Evolutionary conservation across 2,329 filamentous ascomycete species (phyloP), one percentile per base, ranked within the genome.

Genomic region (Phyllosticta ampelicida): DNA sequence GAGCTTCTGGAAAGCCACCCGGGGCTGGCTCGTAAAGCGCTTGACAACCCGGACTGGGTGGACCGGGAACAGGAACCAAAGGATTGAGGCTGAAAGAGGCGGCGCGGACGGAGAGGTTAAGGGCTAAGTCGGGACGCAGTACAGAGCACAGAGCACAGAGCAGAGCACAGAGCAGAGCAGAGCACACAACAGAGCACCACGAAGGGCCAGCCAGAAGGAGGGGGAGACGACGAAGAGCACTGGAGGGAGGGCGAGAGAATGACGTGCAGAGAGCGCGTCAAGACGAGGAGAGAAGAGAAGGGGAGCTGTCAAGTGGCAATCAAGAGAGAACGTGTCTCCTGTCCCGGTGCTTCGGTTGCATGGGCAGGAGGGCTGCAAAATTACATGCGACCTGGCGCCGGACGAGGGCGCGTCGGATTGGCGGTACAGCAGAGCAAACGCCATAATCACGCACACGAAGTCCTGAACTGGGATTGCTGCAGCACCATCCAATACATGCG

Each of bases 401-500:
- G 36, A n/a, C 16, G 36, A 44, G 36, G 36, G 36, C 36, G 36
- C 36, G 36, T 44, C 36, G 36, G 36, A 44, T n/a, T 44, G 36
- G 36, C 50, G 51, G 55, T 57, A 51, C 50, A 53, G 50, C 50
- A 57, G 51, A 23, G 53, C 44, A 29, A 58, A 58, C 50, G 21
- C 55, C 50, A 16, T 44, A 44, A 44, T 44, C 36, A 44, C 36
- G 36, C 36, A 44, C 36, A 44, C 36, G 55, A 53, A 58, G 51
- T 44, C 23, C 51, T 19, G 29, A 18, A 48, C 51, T 51, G 48
- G 55, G 55, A 53, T 58, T 44, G 50, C n/a, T 58, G 55, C 55
- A 23, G 55, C 55, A 58, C 55, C 55, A 53, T 53, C 55, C 55
- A 58, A 58, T 58, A 58, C 55, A 52, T 57, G 55, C 55, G 55